phyloP scores from a whole-genome alignment of 345 rosid genomes.

The Nephelium lappaceum region DNA sequence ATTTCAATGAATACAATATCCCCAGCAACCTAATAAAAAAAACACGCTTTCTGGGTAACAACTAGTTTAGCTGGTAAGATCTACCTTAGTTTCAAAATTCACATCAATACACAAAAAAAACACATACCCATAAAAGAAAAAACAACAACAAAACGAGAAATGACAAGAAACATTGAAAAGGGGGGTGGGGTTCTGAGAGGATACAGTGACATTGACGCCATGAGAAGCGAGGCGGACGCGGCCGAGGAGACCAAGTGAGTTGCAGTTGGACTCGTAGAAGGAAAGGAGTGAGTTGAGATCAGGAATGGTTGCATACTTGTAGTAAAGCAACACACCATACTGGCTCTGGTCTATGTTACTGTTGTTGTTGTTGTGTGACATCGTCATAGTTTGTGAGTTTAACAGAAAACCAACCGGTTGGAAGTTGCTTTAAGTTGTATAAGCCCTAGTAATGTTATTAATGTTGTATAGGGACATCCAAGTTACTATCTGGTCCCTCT shows the following conservation, averaged over 20 bases:
- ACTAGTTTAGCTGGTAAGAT: too few relatives aligned
- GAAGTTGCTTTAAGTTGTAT: neutral
- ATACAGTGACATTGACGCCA: conserved; percentile 94
- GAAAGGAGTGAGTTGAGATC: conserved; percentile 64
- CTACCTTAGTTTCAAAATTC: too few relatives aligned
- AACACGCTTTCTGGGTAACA: too few relatives aligned
- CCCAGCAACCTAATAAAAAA: too few relatives aligned
- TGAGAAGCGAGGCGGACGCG: conserved; percentile 78
- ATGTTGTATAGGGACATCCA: neutral
- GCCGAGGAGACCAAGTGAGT: conserved; percentile 72
- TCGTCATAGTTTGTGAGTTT: neutral
- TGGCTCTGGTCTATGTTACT: conserved; percentile 33
- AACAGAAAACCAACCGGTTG: neutral
- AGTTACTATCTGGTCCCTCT: neutral
- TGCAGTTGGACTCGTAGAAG: conserved; percentile 81
- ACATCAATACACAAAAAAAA: neutral
- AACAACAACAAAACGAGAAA: neutral
- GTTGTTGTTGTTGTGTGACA: conserved; percentile 31
- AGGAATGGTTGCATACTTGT: conserved; percentile 63
- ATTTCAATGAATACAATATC: too few relatives aligned
- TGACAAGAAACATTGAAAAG: neutral
- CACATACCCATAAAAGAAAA: neutral
- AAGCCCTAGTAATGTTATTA: neutral
- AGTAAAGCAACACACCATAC: conserved; percentile 79
- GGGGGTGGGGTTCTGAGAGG: neutral